A percentile compares a stretch with the other conserved stretches of the same genome.
Evolutionary conservation across 352 stramenopile genomes (phyloP).

Genomic region (Phytopythium helicoides): DNA sequence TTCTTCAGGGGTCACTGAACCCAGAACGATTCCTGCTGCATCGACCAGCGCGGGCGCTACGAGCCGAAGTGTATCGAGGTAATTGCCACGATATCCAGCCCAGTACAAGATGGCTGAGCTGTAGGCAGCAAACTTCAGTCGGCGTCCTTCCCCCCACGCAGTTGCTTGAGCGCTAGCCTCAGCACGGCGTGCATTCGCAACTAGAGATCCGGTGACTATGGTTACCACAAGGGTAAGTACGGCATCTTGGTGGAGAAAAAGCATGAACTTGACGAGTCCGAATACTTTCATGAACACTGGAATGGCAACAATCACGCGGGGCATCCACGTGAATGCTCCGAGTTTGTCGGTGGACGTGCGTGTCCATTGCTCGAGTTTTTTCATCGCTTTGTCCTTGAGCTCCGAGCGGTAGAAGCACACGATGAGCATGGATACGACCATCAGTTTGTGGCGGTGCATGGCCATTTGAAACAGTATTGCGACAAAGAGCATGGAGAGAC

Average conservation of each 20-base stretch:
- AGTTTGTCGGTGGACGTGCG: constrained; percentile 68
- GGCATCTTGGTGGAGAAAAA: constrained; percentile 63
- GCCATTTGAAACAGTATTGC: constrained; percentile 48
- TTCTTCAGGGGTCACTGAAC: constrained; percentile 37
- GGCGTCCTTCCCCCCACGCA: constrained; percentile 61
- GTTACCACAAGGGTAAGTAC: constrained; percentile 35
- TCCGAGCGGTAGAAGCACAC: constrained; percentile 63
- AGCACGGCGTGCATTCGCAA: constrained; percentile 28
- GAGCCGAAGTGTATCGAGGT: constrained; percentile 42
- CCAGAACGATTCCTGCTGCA: constrained; percentile 55
- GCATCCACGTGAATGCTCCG: constrained; percentile 49
- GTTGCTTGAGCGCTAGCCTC: constrained; percentile 29
- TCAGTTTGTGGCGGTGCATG: constrained; percentile 72
- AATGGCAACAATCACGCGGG: constrained; percentile 44
- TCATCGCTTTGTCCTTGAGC: constrained; percentile 34
- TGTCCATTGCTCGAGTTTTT: constrained; percentile 42
- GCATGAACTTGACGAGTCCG: constrained; percentile 69
- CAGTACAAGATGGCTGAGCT: constrained; percentile 53
- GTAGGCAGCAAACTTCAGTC: constrained; percentile 67
- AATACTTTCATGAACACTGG: constrained; percentile 71
- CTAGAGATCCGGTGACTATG: constrained; percentile 26
- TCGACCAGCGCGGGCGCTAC: constrained; percentile 63
- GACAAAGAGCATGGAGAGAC: constrained; percentile 44
- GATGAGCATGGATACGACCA: constrained; percentile 66
- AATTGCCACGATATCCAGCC: constrained; percentile 51